Conservation (phyloP, 2,329 filamentous ascomycete species). For the Pseudogymnoascus sp. region DNA sequence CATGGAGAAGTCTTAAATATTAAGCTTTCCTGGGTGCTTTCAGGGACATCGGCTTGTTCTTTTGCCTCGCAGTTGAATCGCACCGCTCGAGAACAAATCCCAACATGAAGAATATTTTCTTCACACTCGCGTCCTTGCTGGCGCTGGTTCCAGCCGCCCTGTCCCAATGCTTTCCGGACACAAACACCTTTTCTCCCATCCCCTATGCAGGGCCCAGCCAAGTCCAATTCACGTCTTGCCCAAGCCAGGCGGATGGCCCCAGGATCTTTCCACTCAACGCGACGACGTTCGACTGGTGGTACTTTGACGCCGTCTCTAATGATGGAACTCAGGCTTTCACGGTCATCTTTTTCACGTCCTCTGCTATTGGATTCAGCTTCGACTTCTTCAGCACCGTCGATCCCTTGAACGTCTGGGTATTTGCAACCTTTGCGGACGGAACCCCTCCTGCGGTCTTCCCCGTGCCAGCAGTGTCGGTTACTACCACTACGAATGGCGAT, state of each 20-base stretch:
- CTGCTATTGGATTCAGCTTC: no score
- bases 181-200: neutral
- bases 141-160: neutral
- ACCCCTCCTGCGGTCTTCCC: no score
- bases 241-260: conserved; percentile 20
- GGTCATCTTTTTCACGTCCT: no score
- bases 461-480: no score
- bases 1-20: neutral
- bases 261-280: no score
- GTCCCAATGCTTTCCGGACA: neutral
- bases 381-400: no score
- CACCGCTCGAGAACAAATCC: neutral
- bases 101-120: neutral
- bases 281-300: no score
- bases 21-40: neutral
- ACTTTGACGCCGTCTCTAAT: no score
- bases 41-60: neutral
- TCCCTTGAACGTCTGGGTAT: no score
- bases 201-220: neutral
- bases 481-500: no score
- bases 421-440: no score
- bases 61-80: neutral
- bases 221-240: conserved; percentile 7
- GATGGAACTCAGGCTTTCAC: no score
- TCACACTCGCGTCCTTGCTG: neutral